Conservation (phyloP, 1,139 yeast species). For the Hyphopichia pseudoburtonii region DNA sequence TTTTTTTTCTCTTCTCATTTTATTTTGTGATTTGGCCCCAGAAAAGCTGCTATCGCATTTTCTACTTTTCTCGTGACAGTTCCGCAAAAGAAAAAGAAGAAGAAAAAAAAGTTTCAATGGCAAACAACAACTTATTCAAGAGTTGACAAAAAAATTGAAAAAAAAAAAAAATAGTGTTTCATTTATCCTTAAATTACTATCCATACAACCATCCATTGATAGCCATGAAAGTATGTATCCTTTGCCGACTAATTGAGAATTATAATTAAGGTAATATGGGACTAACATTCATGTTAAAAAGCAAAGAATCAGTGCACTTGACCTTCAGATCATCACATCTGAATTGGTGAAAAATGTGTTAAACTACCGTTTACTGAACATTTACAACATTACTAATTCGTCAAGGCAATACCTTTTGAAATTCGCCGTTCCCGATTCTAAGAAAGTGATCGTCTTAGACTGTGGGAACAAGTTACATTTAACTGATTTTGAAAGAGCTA, state of each 20-base stretch:
- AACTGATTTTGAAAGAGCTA: constrained; percentile 78
- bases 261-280: too few relatives aligned
- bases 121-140: not conserved
- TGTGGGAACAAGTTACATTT: constrained; percentile 82
- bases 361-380: constrained; percentile 76
- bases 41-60: not conserved
- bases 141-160: not conserved
- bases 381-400: constrained; percentile 76
- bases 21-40: not conserved
- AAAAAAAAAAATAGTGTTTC: not conserved
- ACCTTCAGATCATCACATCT: constrained; percentile 65
- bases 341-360: constrained; percentile 61
- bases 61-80: not conserved
- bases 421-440: constrained; percentile 82
- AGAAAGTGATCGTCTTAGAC: constrained; percentile 72
- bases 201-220: too few relatives aligned
- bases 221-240: not conserved
- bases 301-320: constrained; percentile 87
- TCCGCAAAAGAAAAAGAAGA: too few relatives aligned
- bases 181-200: too few relatives aligned
- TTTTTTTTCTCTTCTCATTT: not conserved
- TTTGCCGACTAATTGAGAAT: not conserved
- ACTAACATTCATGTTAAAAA: too few relatives aligned
- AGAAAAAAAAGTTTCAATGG: too few relatives aligned
- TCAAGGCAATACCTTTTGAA: constrained; percentile 75